phyloP scores from a whole-genome alignment of 352 stramenopile species.

The Pilasporangium apinafurcum region DNA sequence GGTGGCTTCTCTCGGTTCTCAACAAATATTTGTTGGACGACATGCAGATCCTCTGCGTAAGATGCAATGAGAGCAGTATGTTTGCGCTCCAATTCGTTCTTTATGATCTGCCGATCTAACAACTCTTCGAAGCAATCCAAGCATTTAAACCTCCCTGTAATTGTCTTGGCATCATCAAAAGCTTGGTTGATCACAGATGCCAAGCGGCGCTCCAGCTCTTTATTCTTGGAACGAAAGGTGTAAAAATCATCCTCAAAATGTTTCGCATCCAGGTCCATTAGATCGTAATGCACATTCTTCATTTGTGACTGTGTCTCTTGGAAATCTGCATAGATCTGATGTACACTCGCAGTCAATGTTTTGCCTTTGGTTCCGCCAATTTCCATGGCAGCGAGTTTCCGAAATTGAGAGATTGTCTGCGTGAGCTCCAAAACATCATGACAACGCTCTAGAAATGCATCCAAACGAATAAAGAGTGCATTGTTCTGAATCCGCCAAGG shows the following conservation, averaged over 20 bases:
- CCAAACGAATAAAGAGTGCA: slow-evolving; percentile 85
- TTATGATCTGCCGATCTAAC: slow-evolving; percentile 76
- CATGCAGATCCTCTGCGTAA: slow-evolving; percentile 75
- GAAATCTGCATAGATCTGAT: slow-evolving; percentile 87
- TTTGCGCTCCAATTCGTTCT: slow-evolving; percentile 87
- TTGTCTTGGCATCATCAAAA: slow-evolving; percentile 90
- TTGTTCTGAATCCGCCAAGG: slow-evolving; percentile 91
- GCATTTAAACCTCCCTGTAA: slow-evolving; percentile 85
- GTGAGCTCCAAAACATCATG: slow-evolving; percentile 89
- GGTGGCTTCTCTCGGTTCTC: slow-evolving; percentile 81
- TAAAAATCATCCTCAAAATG: slow-evolving; percentile 91
- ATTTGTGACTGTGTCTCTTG: slow-evolving; percentile 69
- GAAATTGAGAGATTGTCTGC: slow-evolving; percentile 87
- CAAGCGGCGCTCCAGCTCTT: slow-evolving; percentile 84
- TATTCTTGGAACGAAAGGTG: slow-evolving; percentile 83
- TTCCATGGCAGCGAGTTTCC: slow-evolving; percentile 84
- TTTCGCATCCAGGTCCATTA: slow-evolving; percentile 88
- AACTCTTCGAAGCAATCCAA: slow-evolving; percentile 90
- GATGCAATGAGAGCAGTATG: slow-evolving; percentile 72
- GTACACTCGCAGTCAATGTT: slow-evolving; percentile 84
- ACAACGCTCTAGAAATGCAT: slow-evolving; percentile 89
- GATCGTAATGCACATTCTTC: slow-evolving; percentile 79
- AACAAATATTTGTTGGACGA: slow-evolving; percentile 88
- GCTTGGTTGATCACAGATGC: slow-evolving; percentile 88
- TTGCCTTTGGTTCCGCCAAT: slow-evolving; percentile 92